These are phyloP conservation scores for Maudiozyma bulderi DNA, from an alignment of 805 yeast genomes.

Conservation along the genomic window DNA sequence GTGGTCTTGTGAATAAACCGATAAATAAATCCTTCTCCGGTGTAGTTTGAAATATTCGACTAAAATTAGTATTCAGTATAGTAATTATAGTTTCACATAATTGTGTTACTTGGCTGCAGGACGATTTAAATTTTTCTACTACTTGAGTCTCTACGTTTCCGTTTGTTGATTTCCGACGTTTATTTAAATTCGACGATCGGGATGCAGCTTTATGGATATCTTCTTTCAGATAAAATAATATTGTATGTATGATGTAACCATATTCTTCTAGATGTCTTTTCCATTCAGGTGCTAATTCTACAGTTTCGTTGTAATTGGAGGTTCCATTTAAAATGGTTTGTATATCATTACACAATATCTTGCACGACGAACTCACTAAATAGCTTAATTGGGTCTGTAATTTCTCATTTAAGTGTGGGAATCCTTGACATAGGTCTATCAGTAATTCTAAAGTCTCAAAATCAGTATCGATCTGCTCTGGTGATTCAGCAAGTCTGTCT, in stretches of 20 bases:
- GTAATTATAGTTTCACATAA: slow-evolving; percentile 39
- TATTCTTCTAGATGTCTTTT: slow-evolving; percentile 50
- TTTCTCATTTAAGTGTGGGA: slow-evolving; percentile 31
- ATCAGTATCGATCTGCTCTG: slow-evolving; percentile 43
- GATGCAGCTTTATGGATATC: slow-evolving; percentile 32
- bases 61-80: slow-evolving; percentile 42
- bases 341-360: slow-evolving; percentile 29
- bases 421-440: slow-evolving; percentile 37
- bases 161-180: slow-evolving; percentile 13
- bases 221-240: slow-evolving; percentile 43
- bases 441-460: slow-evolving; percentile 36
- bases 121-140: slow-evolving; percentile 41
- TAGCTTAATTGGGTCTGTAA: slow-evolving; percentile 48
- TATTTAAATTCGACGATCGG: slow-evolving; percentile 13
- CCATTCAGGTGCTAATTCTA: slow-evolving; percentile 38
- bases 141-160: slow-evolving; percentile 23
- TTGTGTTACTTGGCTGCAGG: slow-evolving; percentile 47
- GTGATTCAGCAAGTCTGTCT: slow-evolving; percentile 52
- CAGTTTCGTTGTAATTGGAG: slow-evolving; percentile 41
- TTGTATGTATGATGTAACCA: slow-evolving; percentile 50
- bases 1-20: slow-evolving; percentile 65
- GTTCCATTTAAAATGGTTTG: slow-evolving; percentile 8
- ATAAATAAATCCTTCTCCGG: slow-evolving; percentile 69
- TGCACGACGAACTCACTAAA: slow-evolving; percentile 47
- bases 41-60: slow-evolving; percentile 62